Conservation (phyloP, 352 stramenopile species). For the Blastocystis sp. region DNA sequence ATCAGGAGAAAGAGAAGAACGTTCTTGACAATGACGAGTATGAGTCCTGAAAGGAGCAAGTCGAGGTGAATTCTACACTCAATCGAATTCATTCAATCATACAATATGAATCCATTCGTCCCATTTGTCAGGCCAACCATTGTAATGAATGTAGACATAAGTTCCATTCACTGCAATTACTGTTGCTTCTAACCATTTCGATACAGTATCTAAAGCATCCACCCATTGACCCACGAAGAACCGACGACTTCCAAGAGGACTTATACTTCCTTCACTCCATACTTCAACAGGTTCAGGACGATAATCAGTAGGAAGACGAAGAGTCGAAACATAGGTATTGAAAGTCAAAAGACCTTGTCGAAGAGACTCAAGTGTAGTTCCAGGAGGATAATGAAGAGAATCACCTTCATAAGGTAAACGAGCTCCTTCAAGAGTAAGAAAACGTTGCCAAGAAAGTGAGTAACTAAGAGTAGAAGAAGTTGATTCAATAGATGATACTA, state of each 20-base stretch:
- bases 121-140: conserved; percentile 78
- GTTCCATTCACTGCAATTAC: conserved; percentile 72
- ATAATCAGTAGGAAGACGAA: neutral
- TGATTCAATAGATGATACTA: neutral
- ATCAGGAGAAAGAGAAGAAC: conserved; percentile 10
- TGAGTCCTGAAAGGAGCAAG: conserved; percentile 76
- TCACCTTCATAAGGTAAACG: neutral
- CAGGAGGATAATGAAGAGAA: neutral
- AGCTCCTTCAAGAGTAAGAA: neutral
- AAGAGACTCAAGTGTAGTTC: neutral
- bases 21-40: conserved; percentile 64
- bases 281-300: neutral
- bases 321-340: conserved; percentile 37
- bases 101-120: conserved; percentile 74
- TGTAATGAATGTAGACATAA: conserved; percentile 77
- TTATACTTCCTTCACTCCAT: neutral
- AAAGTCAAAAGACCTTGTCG: conserved; percentile 43
- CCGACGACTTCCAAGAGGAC: neutral
- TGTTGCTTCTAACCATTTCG: conserved; percentile 79
- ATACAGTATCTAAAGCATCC: conserved; percentile 78
- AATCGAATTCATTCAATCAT: neutral
- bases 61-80: conserved; percentile 72
- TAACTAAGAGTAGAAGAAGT: neutral
- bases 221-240: conserved; percentile 68
- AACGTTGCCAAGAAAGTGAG: neutral